These are phyloP conservation scores for Wickerhamomyces bisporus DNA, from an alignment of 805 yeast species.

Conservation along the genomic window DNA sequence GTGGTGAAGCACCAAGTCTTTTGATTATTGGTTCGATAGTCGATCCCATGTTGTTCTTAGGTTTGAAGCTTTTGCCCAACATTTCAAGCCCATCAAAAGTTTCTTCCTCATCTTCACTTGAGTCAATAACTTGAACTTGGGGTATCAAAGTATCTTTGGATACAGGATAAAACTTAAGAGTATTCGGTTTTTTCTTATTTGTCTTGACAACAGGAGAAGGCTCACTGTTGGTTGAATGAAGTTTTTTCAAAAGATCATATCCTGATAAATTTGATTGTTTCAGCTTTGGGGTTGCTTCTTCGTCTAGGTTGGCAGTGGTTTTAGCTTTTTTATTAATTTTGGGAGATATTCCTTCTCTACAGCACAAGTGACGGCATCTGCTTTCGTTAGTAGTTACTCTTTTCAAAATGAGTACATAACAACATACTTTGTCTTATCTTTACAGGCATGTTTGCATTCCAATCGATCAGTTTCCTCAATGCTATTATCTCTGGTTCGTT, in stretches of 20 bases:
- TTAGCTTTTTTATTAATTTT: slow-evolving; percentile 3
- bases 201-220: neutral
- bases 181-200: neutral
- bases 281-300: neutral
- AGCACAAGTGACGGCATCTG: slow-evolving; percentile 42
- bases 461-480: slow-evolving; percentile 25
- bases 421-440: slow-evolving; percentile 24
- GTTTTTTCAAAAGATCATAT: slow-evolving; percentile 5
- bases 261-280: slow-evolving; percentile 3
- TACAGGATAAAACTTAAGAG: neutral
- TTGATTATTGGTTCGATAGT: too few relatives aligned
- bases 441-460: slow-evolving; percentile 39
- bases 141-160: neutral
- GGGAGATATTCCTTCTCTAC: slow-evolving; percentile 38
- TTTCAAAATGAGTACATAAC: too few relatives aligned
- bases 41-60: too few relatives aligned
- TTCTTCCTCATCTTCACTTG: neutral
- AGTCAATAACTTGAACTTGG: neutral
- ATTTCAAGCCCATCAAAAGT: neutral
- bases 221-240: too few relatives aligned
- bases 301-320: neutral
- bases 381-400: slow-evolving; percentile 14
- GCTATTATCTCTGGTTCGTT: neutral
- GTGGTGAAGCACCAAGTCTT: too few relatives aligned
- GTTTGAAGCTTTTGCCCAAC: neutral